Evolutionary conservation across 2,329 filamentous ascomycete species (phyloP), one percentile per base, ranked within the genome.

Genomic region (Didymella keratinophila): DNA sequence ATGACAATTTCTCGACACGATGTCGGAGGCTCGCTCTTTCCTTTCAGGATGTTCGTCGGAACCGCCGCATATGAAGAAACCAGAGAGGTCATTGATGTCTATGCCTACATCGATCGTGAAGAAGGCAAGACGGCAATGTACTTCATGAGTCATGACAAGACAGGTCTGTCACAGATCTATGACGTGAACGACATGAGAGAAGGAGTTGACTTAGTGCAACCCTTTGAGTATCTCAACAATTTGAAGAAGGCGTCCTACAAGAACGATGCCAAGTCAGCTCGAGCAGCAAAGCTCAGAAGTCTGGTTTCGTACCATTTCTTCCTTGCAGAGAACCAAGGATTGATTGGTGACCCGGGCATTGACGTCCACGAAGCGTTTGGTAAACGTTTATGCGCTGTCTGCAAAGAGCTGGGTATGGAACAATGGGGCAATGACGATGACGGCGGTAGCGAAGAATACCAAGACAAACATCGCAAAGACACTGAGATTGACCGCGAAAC

Each of bases 291-390:
- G 30, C 47, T 61, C 11, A 46, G 55, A 8, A 53, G 43, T 28
- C 20, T 65, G 2, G 27, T 65, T 1, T 52, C 42, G 3, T 65
- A 65, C 44, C 63, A 61, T 18, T 62, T 61, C 43, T 57, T 62
- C 27, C 37, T 65, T 11, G 60, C 62, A 4, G 60, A 65, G 21
- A 52, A 59, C n/a, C 28, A 53, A n/a, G 60, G 60, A 2, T 12
- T 61, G 7, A 61, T 62, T 11, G 39, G 34, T 2, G 20, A 51
- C 25, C 57, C 54, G 6, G n/a, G 16, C 2, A n/a, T 62, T 0
- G 27, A 11, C 0, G 27, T 54, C n/a, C 23, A 32, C n/a, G 36
- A 43, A 16, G 42, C 23, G 2, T 55, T 62, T 23, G 21, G 45
- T 12, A 46, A 58, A 25, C 42, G 27, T 1, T 20, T 64, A 10